These are phyloP conservation scores for Sugiyamaella americana DNA, from an alignment of 805 yeast genomes.

Conservation along the genomic window DNA sequence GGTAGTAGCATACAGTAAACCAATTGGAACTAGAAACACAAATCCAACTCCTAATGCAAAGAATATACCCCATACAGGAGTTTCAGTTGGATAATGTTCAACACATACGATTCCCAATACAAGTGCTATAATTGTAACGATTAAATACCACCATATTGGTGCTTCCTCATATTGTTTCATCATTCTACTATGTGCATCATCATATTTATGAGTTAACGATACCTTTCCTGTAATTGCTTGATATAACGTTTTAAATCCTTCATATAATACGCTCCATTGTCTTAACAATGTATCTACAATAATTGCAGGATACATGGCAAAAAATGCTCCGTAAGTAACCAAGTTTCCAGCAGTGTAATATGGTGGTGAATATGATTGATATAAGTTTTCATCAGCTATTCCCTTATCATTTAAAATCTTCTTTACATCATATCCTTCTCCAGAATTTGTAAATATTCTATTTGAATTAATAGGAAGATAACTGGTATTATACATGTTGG, in stretches of 20 bases:
- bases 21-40: conserved; percentile 55
- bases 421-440: conserved; percentile 43
- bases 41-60: conserved; percentile 51
- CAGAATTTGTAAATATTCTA: conserved; percentile 47
- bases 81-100: conserved; percentile 39
- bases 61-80: conserved; percentile 59
- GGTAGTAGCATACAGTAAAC: conserved; percentile 54
- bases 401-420: conserved; percentile 35
- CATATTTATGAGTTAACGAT: conserved; percentile 46
- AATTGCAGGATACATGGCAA: conserved; percentile 50
- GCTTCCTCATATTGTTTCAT: conserved; percentile 57
- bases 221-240: conserved; percentile 28
- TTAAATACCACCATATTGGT: conserved; percentile 70
- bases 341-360: conserved; percentile 52
- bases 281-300: conserved; percentile 35
- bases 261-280: conserved; percentile 10
- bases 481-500: conserved; percentile 43
- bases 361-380: conserved; percentile 49
- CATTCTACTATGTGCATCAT: conserved; percentile 28
- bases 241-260: conserved; percentile 21
- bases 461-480: conserved; percentile 58
- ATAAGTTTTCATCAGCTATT: conserved; percentile 40
- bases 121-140: conserved; percentile 40
- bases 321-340: conserved; percentile 48
- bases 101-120: conserved; percentile 40